These are phyloP conservation scores for Patellifolia procumbens DNA, from an alignment of 179 eudicot genomes.

Conservation along the genomic window DNA sequence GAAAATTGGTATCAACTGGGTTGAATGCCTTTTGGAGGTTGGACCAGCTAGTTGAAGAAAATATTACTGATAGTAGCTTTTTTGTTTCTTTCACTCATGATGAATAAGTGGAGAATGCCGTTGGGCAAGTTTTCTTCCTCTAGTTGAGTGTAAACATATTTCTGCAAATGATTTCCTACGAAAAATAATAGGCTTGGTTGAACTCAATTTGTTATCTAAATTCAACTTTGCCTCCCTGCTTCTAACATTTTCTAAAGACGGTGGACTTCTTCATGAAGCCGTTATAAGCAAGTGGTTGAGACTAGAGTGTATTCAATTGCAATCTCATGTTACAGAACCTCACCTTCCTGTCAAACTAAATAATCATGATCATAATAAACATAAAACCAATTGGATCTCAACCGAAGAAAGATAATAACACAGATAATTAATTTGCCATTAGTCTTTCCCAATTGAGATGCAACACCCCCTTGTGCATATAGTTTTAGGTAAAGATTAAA, in stretches of 20 bases:
- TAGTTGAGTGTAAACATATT: background rate
- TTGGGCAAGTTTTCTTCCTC: background rate
- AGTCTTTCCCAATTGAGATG: too few species aligned
- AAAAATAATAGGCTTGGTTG: background rate
- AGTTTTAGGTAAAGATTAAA: too few species aligned
- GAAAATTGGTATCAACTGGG: background rate
- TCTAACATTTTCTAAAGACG: background rate
- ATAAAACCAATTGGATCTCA: background rate
- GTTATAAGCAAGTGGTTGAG: background rate
- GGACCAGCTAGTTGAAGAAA: background rate
- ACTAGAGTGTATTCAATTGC: background rate
- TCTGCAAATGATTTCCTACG: background rate
- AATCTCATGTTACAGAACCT: background rate
- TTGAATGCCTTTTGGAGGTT: background rate
- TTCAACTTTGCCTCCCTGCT: background rate
- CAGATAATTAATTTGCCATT: background rate
- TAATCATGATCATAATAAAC: background rate
- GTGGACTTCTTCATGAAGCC: background rate
- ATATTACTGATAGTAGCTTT: background rate
- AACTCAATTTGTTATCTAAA: too few species aligned
- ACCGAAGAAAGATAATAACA: background rate
- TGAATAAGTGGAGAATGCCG: background rate
- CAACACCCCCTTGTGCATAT: too few species aligned
- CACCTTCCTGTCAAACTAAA: conserved; percentile 4
- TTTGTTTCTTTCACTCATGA: background rate